These are phyloP conservation scores for Corylus americana DNA, from an alignment of 306 rosid genomes.

Conservation along the genomic window DNA sequence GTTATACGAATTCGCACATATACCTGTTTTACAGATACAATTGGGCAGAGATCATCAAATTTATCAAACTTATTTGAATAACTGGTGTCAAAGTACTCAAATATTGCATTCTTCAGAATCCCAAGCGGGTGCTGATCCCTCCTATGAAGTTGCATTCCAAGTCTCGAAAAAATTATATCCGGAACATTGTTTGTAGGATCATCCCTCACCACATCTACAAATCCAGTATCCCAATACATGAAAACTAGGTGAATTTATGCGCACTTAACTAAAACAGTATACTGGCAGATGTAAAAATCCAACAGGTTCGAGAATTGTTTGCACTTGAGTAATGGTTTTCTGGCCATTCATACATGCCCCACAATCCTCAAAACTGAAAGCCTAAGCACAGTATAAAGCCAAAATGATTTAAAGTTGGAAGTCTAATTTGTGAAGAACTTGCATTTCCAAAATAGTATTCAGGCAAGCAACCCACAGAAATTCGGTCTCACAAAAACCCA, in stretches of 20 bases:
- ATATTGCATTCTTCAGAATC: constrained; percentile 81
- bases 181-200: constrained; percentile 96
- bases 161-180: constrained; percentile 75
- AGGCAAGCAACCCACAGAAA: background rate
- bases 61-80: constrained; percentile 77
- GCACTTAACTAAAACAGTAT: constrained; percentile 5
- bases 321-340: background rate
- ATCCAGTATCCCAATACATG: constrained; percentile 23
- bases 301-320: background rate
- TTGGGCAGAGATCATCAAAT: constrained; percentile 79
- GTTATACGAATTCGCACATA: background rate
- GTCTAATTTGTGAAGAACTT: background rate
- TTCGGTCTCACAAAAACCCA: background rate
- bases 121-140: constrained; percentile 91
- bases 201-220: constrained; percentile 84
- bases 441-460: background rate
- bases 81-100: constrained; percentile 72
- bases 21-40: constrained; percentile 87
- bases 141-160: constrained; percentile 93
- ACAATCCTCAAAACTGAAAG: background rate
- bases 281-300: constrained; percentile 1
- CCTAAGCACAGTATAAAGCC: background rate
- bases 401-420: background rate
- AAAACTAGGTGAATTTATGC: background rate
- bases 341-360: background rate